phyloP scores from a whole-genome alignment of 225 moss, liverwort and hornwort genomes.

The Bryoerythrophyllum caledonicum region DNA sequence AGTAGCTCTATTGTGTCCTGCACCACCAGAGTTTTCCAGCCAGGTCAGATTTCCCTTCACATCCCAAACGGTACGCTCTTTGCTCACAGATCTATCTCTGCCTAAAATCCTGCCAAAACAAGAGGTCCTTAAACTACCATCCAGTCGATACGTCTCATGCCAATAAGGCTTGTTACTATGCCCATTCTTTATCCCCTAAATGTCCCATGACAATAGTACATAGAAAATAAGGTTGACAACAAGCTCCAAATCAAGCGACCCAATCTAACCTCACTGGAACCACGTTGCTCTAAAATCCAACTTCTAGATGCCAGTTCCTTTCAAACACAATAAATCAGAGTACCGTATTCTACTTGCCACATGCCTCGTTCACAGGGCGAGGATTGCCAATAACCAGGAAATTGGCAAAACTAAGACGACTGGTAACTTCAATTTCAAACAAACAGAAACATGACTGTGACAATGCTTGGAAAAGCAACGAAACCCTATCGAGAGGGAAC shows the following conservation, averaged over 20 bases:
- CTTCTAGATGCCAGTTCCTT: no score
- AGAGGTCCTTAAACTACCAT: background rate
- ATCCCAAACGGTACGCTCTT: background rate
- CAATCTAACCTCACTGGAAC: no score
- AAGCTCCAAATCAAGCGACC: no score
- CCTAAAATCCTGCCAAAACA: background rate
- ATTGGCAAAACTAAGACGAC: background rate
- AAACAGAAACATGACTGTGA: background rate
- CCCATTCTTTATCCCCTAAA: no score
- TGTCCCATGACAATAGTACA: no score
- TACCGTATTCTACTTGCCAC: no score
- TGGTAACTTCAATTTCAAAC: background rate
- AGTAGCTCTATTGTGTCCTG: slow-evolving; percentile 74
- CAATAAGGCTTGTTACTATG: background rate
- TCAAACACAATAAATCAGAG: no score
- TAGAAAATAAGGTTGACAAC: no score
- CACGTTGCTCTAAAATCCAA: no score
- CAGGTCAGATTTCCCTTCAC: background rate
- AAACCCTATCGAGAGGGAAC: background rate
- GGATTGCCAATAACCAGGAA: no score
- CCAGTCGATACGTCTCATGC: background rate
- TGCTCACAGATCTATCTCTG: background rate
- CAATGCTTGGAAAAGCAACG: background rate
- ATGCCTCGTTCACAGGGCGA: no score
- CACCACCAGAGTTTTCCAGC: slow-evolving; percentile 11